Evolutionary conservation across 306 rosid species (phyloP).

Genomic region (Gastrolobium bilobum): DNA sequence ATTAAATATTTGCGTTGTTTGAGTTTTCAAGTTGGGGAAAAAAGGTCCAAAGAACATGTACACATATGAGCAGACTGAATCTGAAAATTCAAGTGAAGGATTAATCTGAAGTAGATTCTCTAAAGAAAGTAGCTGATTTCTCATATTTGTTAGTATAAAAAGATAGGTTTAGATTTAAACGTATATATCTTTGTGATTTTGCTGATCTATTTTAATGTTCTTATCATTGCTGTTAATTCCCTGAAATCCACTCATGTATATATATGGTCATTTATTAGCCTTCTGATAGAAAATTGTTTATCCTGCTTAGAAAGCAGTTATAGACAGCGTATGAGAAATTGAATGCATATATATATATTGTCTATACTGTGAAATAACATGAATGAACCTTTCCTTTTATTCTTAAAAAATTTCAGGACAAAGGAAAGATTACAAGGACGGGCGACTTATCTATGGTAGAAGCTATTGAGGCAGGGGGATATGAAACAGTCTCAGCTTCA

Average conservation of each 20-base stretch:
- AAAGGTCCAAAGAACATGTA: slow-evolving; percentile 15
- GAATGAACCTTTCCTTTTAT: slow-evolving; percentile 11
- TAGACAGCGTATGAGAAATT: slow-evolving; percentile 2
- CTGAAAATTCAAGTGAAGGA: slow-evolving; percentile 24
- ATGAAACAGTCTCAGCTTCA: slow-evolving; percentile 67
- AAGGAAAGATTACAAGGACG: slow-evolving; percentile 80
- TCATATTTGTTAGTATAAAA: neutral
- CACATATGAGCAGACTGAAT: neutral
- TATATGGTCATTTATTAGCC: slow-evolving; percentile 28
- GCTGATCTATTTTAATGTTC: neutral
- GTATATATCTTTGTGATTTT: neutral
- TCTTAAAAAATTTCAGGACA: slow-evolving; percentile 60
- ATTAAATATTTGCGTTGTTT: slow-evolving; percentile 9
- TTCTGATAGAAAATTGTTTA: slow-evolving; percentile 25
- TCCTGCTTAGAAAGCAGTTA: neutral
- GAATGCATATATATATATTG: neutral
- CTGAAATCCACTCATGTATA: neutral
- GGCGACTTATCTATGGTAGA: slow-evolving; percentile 84
- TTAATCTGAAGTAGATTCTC: slow-evolving; percentile 5
- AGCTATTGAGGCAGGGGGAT: slow-evolving; percentile 82
- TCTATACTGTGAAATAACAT: slow-evolving; percentile 37
- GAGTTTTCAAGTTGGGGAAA: slow-evolving; percentile 26
- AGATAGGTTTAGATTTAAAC: neutral
- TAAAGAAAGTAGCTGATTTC: slow-evolving; percentile 23
- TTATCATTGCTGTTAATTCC: slow-evolving; percentile 11